Conservation (phyloP, 2,329 filamentous ascomycete genomes). For the Hypomyces perniciosus region DNA sequence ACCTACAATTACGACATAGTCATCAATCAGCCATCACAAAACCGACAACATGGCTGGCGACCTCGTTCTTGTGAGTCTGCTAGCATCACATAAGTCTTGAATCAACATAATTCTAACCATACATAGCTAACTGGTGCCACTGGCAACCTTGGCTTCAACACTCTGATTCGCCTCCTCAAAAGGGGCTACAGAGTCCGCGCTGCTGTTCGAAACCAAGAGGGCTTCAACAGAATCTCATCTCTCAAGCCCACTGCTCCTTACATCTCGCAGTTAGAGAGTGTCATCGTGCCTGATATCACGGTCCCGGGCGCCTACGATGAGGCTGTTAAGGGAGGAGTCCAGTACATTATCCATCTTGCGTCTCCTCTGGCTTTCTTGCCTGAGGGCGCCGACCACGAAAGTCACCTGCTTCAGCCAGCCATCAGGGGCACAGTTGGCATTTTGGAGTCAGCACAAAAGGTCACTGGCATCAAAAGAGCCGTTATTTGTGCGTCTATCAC, state of each 20-base stretch:
- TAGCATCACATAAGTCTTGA: neutral
- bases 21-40: too few species aligned
- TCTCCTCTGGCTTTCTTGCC: slow-evolving; percentile 17
- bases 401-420: slow-evolving; percentile 25
- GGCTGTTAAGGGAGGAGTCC: slow-evolving; percentile 30
- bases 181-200: slow-evolving; percentile 24
- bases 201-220: slow-evolving; percentile 22
- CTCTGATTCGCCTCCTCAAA: slow-evolving; percentile 20
- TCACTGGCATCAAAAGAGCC: slow-evolving; percentile 30
- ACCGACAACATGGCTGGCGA: slow-evolving; percentile 8
- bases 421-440: slow-evolving; percentile 32
- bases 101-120: neutral
- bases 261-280: slow-evolving; percentile 17
- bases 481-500: slow-evolving; percentile 37
- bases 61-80: slow-evolving; percentile 7
- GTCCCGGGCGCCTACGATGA: slow-evolving; percentile 33
- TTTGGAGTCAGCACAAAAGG: slow-evolving; percentile 30
- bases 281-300: slow-evolving; percentile 32
- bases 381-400: slow-evolving; percentile 8
- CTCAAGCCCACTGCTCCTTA: slow-evolving; percentile 8
- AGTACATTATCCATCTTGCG: slow-evolving; percentile 30
- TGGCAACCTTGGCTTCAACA: slow-evolving; percentile 25
- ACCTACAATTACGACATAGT: too few species aligned
- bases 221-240: slow-evolving; percentile 12
- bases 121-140: slow-evolving; percentile 24